phyloP scores from a whole-genome alignment of 345 rosid genomes.

The Eucalyptus dawsonii region DNA sequence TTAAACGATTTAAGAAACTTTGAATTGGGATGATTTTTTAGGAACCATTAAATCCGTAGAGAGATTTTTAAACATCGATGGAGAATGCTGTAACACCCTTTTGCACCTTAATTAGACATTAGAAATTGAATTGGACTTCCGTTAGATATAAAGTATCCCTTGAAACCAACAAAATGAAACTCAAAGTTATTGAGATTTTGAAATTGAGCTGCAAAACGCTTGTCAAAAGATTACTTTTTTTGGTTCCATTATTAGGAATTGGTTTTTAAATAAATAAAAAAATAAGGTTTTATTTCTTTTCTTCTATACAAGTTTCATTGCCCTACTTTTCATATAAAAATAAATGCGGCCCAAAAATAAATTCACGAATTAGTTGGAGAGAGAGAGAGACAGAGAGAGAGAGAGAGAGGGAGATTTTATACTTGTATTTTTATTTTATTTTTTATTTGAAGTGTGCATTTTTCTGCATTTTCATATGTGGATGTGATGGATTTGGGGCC shows the following conservation, averaged over 20 bases:
- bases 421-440: neutral
- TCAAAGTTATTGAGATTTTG: neutral
- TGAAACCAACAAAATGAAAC: neutral
- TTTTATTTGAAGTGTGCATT: neutral
- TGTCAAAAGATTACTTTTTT: neutral
- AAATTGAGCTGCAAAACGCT: neutral
- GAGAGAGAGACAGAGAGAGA: neutral
- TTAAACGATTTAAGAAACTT: neutral
- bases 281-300: neutral
- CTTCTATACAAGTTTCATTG: neutral
- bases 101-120: neutral
- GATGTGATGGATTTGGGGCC: neutral
- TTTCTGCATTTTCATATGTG: neutral
- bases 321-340: neutral
- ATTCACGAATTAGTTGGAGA: neutral
- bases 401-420: neutral
- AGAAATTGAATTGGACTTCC: neutral
- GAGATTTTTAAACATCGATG: neutral
- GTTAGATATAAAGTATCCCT: neutral
- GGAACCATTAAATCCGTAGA: neutral
- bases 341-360: neutral
- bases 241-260: neutral
- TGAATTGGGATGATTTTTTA: neutral
- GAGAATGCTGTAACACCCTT: fast-evolving
- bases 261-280: neutral